phyloP scores from a whole-genome alignment of 495 filamentous ascomycete species.

The Aspergillus haitiensis region DNA sequence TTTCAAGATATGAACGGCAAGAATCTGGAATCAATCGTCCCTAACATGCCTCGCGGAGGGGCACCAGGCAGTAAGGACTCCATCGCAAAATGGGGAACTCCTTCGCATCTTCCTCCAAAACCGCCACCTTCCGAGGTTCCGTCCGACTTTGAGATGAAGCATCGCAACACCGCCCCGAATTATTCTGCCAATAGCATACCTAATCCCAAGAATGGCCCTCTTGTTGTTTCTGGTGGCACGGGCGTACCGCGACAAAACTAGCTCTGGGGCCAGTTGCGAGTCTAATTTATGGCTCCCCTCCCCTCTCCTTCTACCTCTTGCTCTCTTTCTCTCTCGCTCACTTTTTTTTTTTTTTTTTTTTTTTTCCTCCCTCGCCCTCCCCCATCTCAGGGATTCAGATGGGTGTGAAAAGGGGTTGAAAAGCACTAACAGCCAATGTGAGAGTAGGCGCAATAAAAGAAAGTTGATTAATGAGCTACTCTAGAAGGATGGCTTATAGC shows the following conservation, averaged over 20 bases:
- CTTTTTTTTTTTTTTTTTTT: background rate
- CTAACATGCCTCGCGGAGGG: constrained; percentile 25
- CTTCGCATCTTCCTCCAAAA: constrained; percentile 55
- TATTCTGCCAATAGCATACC: constrained; percentile 28
- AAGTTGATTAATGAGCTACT: constrained; percentile 5
- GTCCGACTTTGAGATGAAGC: constrained; percentile 45
- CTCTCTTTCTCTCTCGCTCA: background rate
- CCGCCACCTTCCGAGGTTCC: constrained; percentile 55
- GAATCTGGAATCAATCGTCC: constrained; percentile 20
- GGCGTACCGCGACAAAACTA: constrained; percentile 31
- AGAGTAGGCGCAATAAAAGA: constrained; percentile 8
- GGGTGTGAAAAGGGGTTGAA: background rate
- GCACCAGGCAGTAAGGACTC: constrained; percentile 36
- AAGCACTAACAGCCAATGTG: background rate
- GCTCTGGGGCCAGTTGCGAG: background rate
- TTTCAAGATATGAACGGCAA: constrained; percentile 37
- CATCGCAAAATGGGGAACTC: constrained; percentile 57
- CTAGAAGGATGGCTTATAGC: constrained; percentile 1
- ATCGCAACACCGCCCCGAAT: constrained; percentile 28
- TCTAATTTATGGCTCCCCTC: background rate
- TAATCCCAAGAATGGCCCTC: constrained; percentile 37
- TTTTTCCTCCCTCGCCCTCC: background rate
- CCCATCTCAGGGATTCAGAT: constrained; percentile 7
- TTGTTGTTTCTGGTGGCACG: constrained; percentile 46
- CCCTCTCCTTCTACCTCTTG: background rate